Percentiles rank a stretch among this genome's conserved stretches.
Conservation (phyloP, 441 rosid species). For the Eutrema salsugineum region DNA sequence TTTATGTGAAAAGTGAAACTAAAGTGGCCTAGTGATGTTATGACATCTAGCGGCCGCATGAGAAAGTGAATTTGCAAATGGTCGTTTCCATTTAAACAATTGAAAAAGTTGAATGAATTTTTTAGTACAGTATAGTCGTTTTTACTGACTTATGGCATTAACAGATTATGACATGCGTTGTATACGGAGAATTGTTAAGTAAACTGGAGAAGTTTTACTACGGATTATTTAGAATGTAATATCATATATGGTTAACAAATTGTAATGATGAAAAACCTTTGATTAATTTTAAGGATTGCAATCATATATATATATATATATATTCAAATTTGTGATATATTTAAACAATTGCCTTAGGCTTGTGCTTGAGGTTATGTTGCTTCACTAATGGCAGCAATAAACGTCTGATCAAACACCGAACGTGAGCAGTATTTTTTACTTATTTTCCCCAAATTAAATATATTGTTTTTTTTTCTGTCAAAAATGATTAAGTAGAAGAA, state of each 20-base stretch:
- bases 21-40: slow-evolving; percentile 27
- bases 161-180: neutral
- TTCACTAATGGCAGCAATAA: neutral
- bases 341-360: neutral
- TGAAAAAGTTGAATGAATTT: neutral
- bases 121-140: neutral
- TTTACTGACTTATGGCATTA: neutral
- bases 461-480: too few relatives aligned
- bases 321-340: too few relatives aligned
- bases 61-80: slow-evolving; percentile 8
- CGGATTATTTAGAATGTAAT: too few relatives aligned
- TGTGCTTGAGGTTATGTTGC: neutral
- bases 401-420: neutral
- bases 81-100: slow-evolving; percentile 1
- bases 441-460: neutral
- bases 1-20: slow-evolving; percentile 1
- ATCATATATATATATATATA: too few relatives aligned
- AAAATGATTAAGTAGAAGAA: too few relatives aligned
- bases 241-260: too few relatives aligned
- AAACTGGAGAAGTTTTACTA: too few relatives aligned
- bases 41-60: slow-evolving; percentile 29
- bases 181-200: neutral
- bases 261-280: too few relatives aligned
- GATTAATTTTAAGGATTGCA: too few relatives aligned
- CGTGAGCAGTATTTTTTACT: neutral